Conservation (phyloP, 2,329 filamentous ascomycete genomes). For the Curvularia verruculosa region DNA sequence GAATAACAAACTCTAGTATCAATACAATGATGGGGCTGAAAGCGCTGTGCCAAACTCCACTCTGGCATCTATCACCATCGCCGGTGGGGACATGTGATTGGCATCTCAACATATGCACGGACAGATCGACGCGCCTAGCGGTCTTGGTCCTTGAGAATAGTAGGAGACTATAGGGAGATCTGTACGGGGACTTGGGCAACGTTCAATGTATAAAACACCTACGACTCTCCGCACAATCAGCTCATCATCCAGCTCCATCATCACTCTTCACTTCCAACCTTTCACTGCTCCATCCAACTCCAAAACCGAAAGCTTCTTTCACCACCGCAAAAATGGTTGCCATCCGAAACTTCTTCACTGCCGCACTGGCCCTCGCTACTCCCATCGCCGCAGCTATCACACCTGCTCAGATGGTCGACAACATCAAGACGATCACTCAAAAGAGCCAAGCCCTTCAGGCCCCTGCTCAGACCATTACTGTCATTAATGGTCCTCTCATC, state of each 20-base stretch:
- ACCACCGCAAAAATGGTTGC: constrained; percentile 21
- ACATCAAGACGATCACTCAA: constrained; percentile 14
- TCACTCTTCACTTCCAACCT: constrained; percentile 5
- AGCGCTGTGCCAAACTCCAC: not conserved
- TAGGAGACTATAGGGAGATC: not conserved
- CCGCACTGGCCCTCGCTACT: constrained; percentile 19
- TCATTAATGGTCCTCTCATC: constrained; percentile 19
- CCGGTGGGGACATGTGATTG: not conserved
- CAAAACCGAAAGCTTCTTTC: not conserved
- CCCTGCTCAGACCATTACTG: constrained; percentile 17
- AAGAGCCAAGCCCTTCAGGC: constrained; percentile 20
- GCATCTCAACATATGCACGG: constrained; percentile 2
- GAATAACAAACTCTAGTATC: not conserved
- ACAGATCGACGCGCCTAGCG: constrained; percentile 8
- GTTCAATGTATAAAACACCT: constrained; percentile 7
- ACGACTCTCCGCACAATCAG: constrained; percentile 2
- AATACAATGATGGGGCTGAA: not conserved
- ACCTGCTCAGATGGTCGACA: constrained; percentile 17
- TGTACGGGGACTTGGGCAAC: not conserved
- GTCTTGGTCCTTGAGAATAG: not conserved
- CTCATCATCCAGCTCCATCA: constrained; percentile 12
- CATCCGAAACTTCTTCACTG: constrained; percentile 21
- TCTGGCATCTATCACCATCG: not conserved
- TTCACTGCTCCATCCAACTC: not conserved
- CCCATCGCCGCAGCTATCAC: constrained; percentile 14